Base-by-base conservation (phyloP, 176 grass and related monocot genomes). In the Musa itinerans region DNA sequence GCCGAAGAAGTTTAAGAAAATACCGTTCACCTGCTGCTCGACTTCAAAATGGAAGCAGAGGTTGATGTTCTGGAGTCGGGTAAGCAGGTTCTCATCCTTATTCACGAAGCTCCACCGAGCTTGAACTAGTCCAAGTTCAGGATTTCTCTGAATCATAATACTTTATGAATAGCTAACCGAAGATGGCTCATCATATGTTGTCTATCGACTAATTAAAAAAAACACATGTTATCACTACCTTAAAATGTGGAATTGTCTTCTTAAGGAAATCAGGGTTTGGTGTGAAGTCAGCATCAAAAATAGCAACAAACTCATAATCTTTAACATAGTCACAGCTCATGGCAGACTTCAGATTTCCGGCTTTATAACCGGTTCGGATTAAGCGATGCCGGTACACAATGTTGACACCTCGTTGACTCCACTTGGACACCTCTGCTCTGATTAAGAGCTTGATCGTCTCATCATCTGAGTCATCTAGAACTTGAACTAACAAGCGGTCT, bases 21-120 rank as follows among this genome's bases (percentile, higher is more conserved):
- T 65, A 10, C 93, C 89, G 20, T 97, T 97, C 73, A 97, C 93
- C 80, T 97, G 90, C 74, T 97, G 93, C 63, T 97, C 93, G 21
- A 97, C 93, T 74, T 97, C 93, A 16, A 97, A 97, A 80, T 97
- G 93, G 61, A 92, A 97, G 79, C 89, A 92, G 1, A 97, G 81
- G 65, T 97, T 97, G 76, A 97, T 92, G 68, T 97, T 84, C 68
- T 97, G 93, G 50, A 97, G 90, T 59, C 93, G 85, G 24, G 93
- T 92, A 49, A 97, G 43, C 71, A 97, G 72, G 82, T 97, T 97
- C 27, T 97, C 90, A 0, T 90, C 93, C 86, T 93, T 97, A 75
- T 97, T 97, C 73, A 92, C 79, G 56, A 97, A 97, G 25, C 80
- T 88, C 93, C 93, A 97, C n/a, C 93, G 87, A 79, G 87, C 93